Evolutionary conservation across 257 asterid genomes (phyloP), one percentile per base, ranked within the genome.

Genomic region (Eustoma russellianum): DNA sequence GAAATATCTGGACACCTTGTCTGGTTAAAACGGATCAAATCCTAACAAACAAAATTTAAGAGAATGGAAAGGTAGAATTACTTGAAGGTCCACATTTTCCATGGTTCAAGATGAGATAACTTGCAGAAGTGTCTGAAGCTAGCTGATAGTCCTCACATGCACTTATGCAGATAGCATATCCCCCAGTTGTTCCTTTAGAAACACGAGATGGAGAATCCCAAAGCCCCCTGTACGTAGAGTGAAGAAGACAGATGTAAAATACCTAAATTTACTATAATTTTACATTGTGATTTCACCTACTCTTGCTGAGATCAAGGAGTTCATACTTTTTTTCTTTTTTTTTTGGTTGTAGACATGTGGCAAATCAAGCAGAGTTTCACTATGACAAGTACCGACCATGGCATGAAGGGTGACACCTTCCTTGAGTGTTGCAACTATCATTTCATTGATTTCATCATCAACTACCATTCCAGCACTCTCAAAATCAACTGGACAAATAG

Each of bases 81-180:
- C 30, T 24, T 24, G 30, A 24, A 4, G 16, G 3, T n/a, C n/a
- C 45, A 54, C 9, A 44, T 24, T 55, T 9, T 41, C n/a, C 7
- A 46, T 15, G 15, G 9, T 11, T 8, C 7, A 14, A 30, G 17
- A 2, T 40, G 6, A 12, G 41, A 41, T 14, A 48, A 63, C 63
- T 73, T 55, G 81, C 94, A 35, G 92, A 64, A 53, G 94, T 79
- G 57, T 83, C 92, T 59, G 94, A 80, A 46, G 94, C 94, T 33
- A 63, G 69, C 74, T 83, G 94, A 69, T 81, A 48, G 67, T 87
- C 96, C 64, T 77, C 83, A 57, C 96, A 87, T 13, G 96, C 94
- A 55, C 96, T 81, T 59, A 87, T 59, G 67, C 87, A 62, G 62
- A 87, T 68, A 3, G 89, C 94, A 41, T 15, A 62, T 48, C 96